Conservation (phyloP, 345 rosid genomes). For the Pseudoturritis turrita region DNA sequence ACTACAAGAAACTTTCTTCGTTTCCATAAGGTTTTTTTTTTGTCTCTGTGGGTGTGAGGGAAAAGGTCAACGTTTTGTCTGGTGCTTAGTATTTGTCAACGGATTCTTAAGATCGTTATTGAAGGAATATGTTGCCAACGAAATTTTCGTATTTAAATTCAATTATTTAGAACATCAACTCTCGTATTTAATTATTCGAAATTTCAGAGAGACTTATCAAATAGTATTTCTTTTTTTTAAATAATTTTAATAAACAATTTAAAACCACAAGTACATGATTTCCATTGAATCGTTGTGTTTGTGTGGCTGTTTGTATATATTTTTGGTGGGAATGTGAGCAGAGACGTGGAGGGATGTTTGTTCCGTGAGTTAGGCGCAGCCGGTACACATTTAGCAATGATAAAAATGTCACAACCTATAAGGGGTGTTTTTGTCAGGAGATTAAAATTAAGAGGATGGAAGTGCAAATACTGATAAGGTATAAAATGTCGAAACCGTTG, state of each 20-base stretch:
- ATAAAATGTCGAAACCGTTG: conserved; percentile 1
- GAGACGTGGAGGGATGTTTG: conserved; percentile 32
- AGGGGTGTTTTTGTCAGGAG: background rate
- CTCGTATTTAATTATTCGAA: background rate
- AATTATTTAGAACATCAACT: conserved; percentile 1
- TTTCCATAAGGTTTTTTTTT: background rate
- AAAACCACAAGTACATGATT: background rate
- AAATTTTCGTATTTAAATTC: background rate
- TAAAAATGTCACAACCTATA: background rate
- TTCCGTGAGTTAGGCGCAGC: conserved; percentile 9
- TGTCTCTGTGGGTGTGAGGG: background rate
- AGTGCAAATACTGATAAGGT: background rate
- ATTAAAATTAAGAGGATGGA: background rate
- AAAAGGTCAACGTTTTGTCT: conserved; percentile 24
- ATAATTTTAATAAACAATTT: background rate
- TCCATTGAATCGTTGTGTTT: background rate
- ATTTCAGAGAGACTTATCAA: too few relatives aligned
- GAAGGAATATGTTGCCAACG: conserved; percentile 26
- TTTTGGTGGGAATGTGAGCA: background rate
- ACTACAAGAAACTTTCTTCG: conserved; percentile 14
- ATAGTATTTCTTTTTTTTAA: background rate
- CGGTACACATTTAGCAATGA: background rate
- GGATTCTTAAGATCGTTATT: background rate
- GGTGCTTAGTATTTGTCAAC: conserved; percentile 28
- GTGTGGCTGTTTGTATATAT: background rate